Base-by-base conservation (phyloP, 805 yeast species). In the Candida bentonensis region DNA sequence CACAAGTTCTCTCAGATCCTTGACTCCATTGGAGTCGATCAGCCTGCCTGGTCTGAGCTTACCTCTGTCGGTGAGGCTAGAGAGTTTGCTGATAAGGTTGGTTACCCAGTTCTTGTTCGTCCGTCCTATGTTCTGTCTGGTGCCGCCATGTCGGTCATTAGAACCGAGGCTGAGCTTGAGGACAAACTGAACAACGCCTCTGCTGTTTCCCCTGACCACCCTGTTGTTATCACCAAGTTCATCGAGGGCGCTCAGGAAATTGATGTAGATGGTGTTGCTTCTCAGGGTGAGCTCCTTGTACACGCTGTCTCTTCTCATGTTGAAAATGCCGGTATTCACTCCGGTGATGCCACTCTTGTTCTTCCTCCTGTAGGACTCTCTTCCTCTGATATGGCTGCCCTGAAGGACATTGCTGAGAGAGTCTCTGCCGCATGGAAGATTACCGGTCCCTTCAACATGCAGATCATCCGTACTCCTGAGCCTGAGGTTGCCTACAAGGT, bases 271-370 rank as follows among this genome's bases (percentile, higher is more conserved):
- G 97, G 96, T 42, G 97, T 89, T 59, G 97, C 98, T 36, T 76
- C 76, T 62, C 84, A 89, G 58, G 98, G 98, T 65, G 78, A 87
- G 64, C 72, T 89, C 67, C 75, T 92, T 55, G 85, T 89, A 87
- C 97, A 89, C 63, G 97, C 87, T 61, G 96, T 89, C 47, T 86
- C 96, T 45, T 97, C 92, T 67, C 98, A 89, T 63, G 96, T 92
- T 53, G 98, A 89, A 69, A 89, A 89, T 61, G 98, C 98, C 22
- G 98, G 98, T 76, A 96, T 89, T 39, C 98, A 89, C 67, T 89
- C 97, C 43, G 98, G 98, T 73, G 98, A 89, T 66, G 98, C 98
- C 49, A 92, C 97, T 41, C 69, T 89, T 59, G 83, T 89, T 63
- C 94, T 89, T 47, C 98, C 98, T 45, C 96, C 96, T 43, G 96